Conservation (phyloP, 1,139 yeast genomes). For the Protomyces arabidopsidicola region DNA sequence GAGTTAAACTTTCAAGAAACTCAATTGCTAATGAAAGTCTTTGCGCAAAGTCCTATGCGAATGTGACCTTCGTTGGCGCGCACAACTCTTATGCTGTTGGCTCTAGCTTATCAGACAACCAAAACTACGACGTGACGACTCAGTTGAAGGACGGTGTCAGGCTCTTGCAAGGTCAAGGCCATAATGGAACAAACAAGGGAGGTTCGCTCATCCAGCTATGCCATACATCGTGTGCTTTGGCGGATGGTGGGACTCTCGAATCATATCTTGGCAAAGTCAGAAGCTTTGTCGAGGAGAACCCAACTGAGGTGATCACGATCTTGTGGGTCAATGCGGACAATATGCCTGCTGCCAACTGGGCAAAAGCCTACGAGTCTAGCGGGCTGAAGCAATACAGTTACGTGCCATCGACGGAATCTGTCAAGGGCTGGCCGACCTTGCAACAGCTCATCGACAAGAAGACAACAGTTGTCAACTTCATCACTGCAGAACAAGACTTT, state of each 20-base stretch:
- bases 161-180: constrained; percentile 23
- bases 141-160: constrained; percentile 24
- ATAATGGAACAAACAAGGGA: constrained; percentile 3
- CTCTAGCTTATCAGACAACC: constrained; percentile 9
- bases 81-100: constrained; percentile 27
- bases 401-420: constrained; percentile 8
- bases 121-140: constrained; percentile 14
- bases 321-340: constrained; percentile 24
- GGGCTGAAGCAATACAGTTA: constrained; percentile 8
- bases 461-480: constrained; percentile 21
- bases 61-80: constrained; percentile 26
- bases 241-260: constrained; percentile 26
- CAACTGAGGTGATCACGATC: constrained; percentile 21
- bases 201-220: constrained; percentile 13
- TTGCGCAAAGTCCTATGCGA: constrained; percentile 16
- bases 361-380: constrained; percentile 16
- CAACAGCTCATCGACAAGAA: constrained; percentile 4
- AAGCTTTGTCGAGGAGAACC: constrained; percentile 14
- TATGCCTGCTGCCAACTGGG: constrained; percentile 15
- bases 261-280: constrained; percentile 18
- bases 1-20: background rate
- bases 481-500: constrained; percentile 9
- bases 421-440: constrained; percentile 16
- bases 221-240: constrained; percentile 24
- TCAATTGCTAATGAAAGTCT: background rate